A percentile compares a stretch with the other conserved stretches of the same genome.
These are phyloP conservation scores for Quercus suber DNA, from an alignment of 306 rosid species.

Conservation along the genomic window DNA sequence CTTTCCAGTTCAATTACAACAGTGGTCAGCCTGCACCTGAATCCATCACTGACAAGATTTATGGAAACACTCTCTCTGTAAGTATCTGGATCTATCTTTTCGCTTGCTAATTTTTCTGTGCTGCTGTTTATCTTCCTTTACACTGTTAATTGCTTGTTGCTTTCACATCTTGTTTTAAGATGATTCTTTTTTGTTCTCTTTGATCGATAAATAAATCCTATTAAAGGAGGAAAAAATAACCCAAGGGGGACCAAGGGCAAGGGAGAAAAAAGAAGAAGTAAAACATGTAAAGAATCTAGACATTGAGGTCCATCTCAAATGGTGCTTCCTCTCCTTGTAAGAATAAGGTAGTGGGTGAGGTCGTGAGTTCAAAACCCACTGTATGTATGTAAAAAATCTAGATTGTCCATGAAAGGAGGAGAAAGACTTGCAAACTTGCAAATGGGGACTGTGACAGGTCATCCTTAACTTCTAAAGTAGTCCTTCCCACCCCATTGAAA, in stretches of 20 bases:
- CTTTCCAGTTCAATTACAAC: constrained; percentile 82
- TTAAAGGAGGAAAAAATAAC: neutral
- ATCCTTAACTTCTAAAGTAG: neutral
- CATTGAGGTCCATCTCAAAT: no score
- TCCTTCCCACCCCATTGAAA: neutral
- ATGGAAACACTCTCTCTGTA: constrained; percentile 95
- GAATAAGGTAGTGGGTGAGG: no score
- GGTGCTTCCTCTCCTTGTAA: no score
- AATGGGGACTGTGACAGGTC: neutral
- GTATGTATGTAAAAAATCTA: neutral
- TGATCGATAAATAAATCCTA: neutral
- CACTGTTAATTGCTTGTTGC: constrained; percentile 13
- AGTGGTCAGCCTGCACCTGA: constrained; percentile 99
- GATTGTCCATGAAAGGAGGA: neutral
- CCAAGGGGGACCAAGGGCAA: neutral
- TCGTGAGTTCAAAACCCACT: no score
- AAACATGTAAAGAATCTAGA: neutral
- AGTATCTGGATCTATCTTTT: constrained; percentile 31
- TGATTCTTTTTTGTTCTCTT: neutral
- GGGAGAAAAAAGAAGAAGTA: neutral
- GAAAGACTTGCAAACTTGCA: neutral
- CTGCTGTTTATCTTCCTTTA: constrained; percentile 4
- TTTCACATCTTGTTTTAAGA: neutral
- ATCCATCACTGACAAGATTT: constrained; percentile 94
- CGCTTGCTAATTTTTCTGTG: constrained; percentile 8